phyloP scores from a whole-genome alignment of 768 basidiomycete genomes.

The Psilocybe azurescens region DNA sequence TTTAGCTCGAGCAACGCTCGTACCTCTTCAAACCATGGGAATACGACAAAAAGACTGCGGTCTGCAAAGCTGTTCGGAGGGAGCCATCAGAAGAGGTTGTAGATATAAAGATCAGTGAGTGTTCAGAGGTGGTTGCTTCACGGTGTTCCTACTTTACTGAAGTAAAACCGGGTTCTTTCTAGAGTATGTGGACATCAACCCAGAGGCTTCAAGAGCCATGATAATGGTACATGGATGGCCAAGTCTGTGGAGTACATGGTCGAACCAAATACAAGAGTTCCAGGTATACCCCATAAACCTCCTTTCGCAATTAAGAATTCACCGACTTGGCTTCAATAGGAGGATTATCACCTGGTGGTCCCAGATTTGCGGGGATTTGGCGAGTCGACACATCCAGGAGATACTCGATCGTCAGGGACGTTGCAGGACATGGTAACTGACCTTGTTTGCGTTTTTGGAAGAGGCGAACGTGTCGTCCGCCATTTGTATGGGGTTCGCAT shows the following conservation, averaged over 20 bases:
- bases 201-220: conserved; percentile 52
- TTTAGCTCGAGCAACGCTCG: conserved; percentile 8
- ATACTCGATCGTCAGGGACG: conserved; percentile 60
- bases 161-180: not conserved
- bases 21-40: conserved; percentile 42
- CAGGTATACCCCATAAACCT: conserved; percentile 40
- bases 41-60: conserved; percentile 37
- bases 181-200: conserved; percentile 71
- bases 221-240: conserved; percentile 85
- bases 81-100: conserved; percentile 33
- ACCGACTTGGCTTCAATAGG: conserved; percentile 33
- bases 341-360: conserved; percentile 64
- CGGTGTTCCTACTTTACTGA: not conserved
- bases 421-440: conserved; percentile 68
- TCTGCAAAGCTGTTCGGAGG: conserved; percentile 49
- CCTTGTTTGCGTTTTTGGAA: conserved; percentile 62
- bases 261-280: conserved; percentile 71
- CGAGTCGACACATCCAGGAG: conserved; percentile 67
- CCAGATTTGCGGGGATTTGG: conserved; percentile 77
- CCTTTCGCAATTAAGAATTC: not conserved
- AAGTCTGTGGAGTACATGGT: conserved; percentile 77
- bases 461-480: conserved; percentile 52
- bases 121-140: not conserved
- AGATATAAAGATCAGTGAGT: conserved; percentile 53
- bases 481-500: conserved; percentile 65